Evolutionary conservation across 768 basidiomycete genomes (phyloP).

Genomic region (Russula olivacea): DNA sequence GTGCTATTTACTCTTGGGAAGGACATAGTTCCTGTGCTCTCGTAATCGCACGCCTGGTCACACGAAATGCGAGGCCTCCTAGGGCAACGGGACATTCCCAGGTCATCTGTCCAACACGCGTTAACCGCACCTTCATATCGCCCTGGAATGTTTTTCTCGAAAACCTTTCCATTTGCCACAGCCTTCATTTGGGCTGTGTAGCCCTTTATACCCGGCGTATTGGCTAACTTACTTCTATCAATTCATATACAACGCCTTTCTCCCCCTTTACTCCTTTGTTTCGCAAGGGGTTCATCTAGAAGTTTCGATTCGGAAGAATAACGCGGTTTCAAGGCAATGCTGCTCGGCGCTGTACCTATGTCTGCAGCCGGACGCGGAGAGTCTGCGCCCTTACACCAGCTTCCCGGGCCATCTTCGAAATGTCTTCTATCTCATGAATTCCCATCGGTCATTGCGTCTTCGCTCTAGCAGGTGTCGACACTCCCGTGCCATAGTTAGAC

Average conservation of each 20-base stretch:
- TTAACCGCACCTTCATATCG: background rate
- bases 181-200: background rate
- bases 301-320: background rate
- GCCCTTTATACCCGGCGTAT: background rate
- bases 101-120: background rate
- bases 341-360: background rate
- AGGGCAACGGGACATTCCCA: background rate
- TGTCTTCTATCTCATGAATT: background rate
- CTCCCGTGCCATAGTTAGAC: background rate
- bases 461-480: background rate
- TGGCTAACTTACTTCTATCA: background rate
- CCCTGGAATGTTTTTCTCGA: background rate
- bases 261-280: background rate
- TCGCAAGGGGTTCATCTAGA: background rate
- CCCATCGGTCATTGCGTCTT: background rate
- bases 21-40: too few relatives aligned
- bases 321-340: background rate
- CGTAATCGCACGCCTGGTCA: background rate
- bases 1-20: background rate
- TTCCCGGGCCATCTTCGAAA: background rate
- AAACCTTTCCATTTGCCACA: background rate
- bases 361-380: too few relatives aligned
- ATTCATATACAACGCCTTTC: background rate
- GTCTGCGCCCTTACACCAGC: background rate
- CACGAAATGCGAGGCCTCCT: background rate